Evolutionary conservation across 1,139 yeast species (phyloP), one percentile per base, ranked within the genome.

Genomic region (Casaregolazyma suthepensis): DNA sequence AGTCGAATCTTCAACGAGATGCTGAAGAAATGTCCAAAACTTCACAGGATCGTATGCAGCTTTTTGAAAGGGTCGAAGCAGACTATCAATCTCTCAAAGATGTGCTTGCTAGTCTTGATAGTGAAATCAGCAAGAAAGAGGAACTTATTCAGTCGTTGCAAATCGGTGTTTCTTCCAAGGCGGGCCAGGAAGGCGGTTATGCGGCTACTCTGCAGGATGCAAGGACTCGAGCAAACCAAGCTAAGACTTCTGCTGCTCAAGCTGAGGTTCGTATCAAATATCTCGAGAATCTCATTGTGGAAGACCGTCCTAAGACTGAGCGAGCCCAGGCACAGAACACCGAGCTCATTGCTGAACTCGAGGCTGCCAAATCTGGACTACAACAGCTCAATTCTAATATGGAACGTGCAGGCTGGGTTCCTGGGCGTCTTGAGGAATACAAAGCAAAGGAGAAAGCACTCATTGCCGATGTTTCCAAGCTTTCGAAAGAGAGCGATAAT

Each of bases 141-240:
- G 97, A 91, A 59, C 75, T 91, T 19, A 71, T 89, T 15, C 84
- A 95, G 4, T 83, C 96, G 0, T 75, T 94, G 44, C 83, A 93
- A 0, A 91, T 98, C 0, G 99, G 99, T 62, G 83, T 93, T 13
- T 87, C 97, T 0, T 80, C 96, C 0, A 84, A 82, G 54, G 97
- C 96, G 50, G 78, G 83, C 0, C 76, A 85, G 1, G 87, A 87
- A 57, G 85, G 90, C 38, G 97, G 97, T 13, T 93, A 89, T 66
- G 75, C 80, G 54, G 78, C 84, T 2, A 96, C 90, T 63, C 71
- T 90, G 37, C 81, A 82, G 54, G 83, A 81, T 50, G 84, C 81
- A 2, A 85, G 87, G 59, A 78, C 78, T 38, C 75, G 74, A 47
- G 69, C 85, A 3, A 79, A 83, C 52, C 77, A 78, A 15, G 74